A percentile compares a stretch with the other conserved stretches of the same genome.
These are phyloP conservation scores for Nevesoporus exiguus DNA, from an alignment of 768 basidiomycete genomes.

Conservation along the genomic window DNA sequence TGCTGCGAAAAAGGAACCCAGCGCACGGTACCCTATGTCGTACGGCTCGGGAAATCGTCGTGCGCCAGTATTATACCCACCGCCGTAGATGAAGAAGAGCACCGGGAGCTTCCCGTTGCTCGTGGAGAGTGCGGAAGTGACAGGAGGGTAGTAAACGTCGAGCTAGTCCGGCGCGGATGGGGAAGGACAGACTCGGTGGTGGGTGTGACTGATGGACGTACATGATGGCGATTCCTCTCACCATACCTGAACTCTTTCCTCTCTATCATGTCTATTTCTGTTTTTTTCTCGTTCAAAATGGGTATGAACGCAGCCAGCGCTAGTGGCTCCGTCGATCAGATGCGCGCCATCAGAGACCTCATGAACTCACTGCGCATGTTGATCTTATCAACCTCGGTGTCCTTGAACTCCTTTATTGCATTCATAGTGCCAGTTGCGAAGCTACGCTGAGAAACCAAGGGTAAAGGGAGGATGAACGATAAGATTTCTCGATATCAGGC, in stretches of 20 bases:
- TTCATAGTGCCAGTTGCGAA: constrained; percentile 31
- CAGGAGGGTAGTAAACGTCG: constrained; percentile 61
- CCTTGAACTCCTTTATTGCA: constrained; percentile 29
- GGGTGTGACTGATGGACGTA: background rate
- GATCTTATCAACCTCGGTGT: constrained; percentile 32
- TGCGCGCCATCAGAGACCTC: background rate
- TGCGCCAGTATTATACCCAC: constrained; percentile 53
- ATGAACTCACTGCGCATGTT: constrained; percentile 33
- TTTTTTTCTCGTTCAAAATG: constrained; percentile 45
- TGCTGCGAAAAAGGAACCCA: constrained; percentile 60
- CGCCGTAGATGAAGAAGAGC: constrained; percentile 65
- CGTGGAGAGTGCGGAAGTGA: constrained; percentile 23
- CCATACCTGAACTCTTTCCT: constrained; percentile 59
- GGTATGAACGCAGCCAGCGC: constrained; percentile 49
- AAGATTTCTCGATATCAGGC: too few species aligned
- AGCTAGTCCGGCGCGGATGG: constrained; percentile 38
- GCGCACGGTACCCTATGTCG: constrained; percentile 51
- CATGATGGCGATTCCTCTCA: constrained; percentile 38
- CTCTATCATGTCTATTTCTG: constrained; percentile 45
- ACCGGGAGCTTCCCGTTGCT: constrained; percentile 39
- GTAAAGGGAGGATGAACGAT: too few species aligned
- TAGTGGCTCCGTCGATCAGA: constrained; percentile 21
- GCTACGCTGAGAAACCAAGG: too few species aligned
- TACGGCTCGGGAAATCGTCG: constrained; percentile 45
- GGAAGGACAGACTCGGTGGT: background rate